Evolutionary conservation across 805 yeast genomes (phyloP), one percentile per base, ranked within the genome.

Genomic region (Barnettozyma californica): DNA sequence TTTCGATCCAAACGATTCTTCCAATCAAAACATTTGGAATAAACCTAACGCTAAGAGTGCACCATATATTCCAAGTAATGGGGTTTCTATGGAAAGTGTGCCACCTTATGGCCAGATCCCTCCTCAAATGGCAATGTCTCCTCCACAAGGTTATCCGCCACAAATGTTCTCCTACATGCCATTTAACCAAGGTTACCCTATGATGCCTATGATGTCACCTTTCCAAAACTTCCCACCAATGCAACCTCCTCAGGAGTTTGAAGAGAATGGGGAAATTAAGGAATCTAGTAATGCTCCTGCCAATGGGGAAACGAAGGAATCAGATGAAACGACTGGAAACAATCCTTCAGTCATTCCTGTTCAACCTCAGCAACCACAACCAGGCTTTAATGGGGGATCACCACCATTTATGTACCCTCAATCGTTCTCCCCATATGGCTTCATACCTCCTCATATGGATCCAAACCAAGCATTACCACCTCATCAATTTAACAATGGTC

Each of bases 11-110:
- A 56, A 56, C 33, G 61, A 58, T 14, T 55, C 53, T 20, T 54
- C 53, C 16, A 52, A 53, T 43, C 43, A 49, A 27, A 75, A 69
- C 56, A 77, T 80, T 55, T 83, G 87, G 87, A 47, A 47, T 29
- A 47, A 47, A 16, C 38, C 33, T 11, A 44, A 44, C 14, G 82
- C 85, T 4, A 86, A 84, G 3, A 67, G 81, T 33, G 83, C 87
- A 1, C 45, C 62, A 9, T 46, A 27, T 16, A 31, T 41, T 37
- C 44, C 50, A 10, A 27, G 47, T 5, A 26, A 43, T 27, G 36
- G 36, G 34, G 13, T 21, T 18, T 46, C 49, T 6, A n/a, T 37
- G 26, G 18, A 38, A 2, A 23, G 16, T 9, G 29, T 31, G 26
- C 20, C 31, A 27, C 43, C 39, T 11, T 49, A 33, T 29, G 41